Evolutionary conservation across 306 rosid species (phyloP).

Genomic region (Hippophae gyantsensis): DNA sequence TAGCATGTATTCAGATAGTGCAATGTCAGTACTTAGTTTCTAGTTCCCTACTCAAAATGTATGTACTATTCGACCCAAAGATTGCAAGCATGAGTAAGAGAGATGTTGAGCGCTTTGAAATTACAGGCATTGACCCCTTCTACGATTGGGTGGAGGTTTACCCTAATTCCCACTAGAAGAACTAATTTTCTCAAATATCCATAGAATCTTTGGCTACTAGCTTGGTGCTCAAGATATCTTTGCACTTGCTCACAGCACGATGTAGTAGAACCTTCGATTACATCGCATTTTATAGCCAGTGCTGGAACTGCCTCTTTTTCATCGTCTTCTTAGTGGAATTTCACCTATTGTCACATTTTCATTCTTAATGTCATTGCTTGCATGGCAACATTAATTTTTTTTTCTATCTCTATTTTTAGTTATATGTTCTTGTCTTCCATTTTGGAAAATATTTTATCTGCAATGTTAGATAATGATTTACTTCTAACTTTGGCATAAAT

Average conservation of each 20-base stretch:
- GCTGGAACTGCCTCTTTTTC: slow-evolving; percentile 32
- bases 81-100: too few species aligned
- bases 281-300: slow-evolving; percentile 35
- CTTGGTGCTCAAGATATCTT: slow-evolving; percentile 18
- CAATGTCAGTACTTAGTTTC: too few species aligned
- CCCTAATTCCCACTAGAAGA: slow-evolving; percentile 9
- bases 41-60: too few species aligned
- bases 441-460: too few species aligned
- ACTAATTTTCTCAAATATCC: slow-evolving; percentile 9
- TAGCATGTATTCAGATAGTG: too few species aligned
- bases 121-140: slow-evolving; percentile 28
- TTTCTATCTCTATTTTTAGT: not conserved
- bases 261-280: slow-evolving; percentile 20
- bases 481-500: too few species aligned
- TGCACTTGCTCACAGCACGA: slow-evolving; percentile 22
- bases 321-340: slow-evolving; percentile 36
- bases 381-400: slow-evolving; percentile 29
- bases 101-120: slow-evolving; percentile 34
- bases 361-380: slow-evolving; percentile 60
- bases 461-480: too few species aligned
- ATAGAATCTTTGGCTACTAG: slow-evolving; percentile 14
- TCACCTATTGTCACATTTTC: slow-evolving; percentile 55
- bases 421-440: too few species aligned
- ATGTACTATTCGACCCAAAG: too few species aligned
- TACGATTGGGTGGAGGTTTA: slow-evolving; percentile 1